Conservation (phyloP, 345 rosid genomes). For the Rubroshorea leprosula region DNA sequence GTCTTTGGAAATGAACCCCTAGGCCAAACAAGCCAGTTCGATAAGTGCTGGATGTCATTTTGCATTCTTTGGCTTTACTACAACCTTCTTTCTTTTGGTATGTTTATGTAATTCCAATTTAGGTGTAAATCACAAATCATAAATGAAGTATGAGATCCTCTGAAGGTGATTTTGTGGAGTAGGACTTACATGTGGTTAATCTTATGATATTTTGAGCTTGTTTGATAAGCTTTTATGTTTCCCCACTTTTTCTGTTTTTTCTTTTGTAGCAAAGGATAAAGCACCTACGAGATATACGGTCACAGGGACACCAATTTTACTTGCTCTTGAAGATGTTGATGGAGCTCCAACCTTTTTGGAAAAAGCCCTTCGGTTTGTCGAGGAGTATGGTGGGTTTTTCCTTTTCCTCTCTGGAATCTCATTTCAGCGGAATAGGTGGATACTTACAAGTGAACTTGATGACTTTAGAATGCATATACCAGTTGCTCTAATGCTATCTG, state of each 20-base stretch:
- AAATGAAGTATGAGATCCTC: background rate
- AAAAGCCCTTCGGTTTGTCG: constrained; percentile 89
- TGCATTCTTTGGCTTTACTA: background rate
- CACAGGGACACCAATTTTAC: constrained; percentile 78
- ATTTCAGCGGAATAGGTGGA: constrained; percentile 1
- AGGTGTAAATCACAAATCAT: no score
- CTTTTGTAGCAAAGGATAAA: constrained; percentile 48
- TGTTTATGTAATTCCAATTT: background rate
- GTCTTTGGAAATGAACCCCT: background rate
- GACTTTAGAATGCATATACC: no score
- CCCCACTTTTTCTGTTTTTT: background rate
- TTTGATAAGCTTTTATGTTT: background rate
- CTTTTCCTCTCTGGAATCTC: constrained; percentile 4
- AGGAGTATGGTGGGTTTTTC: constrained; percentile 67
- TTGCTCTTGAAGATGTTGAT: constrained; percentile 95
- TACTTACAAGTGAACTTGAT: no score
- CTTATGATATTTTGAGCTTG: no score
- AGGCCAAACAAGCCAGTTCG: background rate
- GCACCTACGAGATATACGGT: constrained; percentile 47
- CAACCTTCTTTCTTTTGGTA: background rate
- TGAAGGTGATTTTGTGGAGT: background rate
- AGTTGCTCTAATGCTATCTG: background rate
- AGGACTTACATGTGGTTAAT: background rate
- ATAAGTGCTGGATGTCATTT: background rate
- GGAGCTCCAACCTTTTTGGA: constrained; percentile 98